phyloP scores from a whole-genome alignment of 257 asterid species.

The Ocimum tenuiflorum region DNA sequence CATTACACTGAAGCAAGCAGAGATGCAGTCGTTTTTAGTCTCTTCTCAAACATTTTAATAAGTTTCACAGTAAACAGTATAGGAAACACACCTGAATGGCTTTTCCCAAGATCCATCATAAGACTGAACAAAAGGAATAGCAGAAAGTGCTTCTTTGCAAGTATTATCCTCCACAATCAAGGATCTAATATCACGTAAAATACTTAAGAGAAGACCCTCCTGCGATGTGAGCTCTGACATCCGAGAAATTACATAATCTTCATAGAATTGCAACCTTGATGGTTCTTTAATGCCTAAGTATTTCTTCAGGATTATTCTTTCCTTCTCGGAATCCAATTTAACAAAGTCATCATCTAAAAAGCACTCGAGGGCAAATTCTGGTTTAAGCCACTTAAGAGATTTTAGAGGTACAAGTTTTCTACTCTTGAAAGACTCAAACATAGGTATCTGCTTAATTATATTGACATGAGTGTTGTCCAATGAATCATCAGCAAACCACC shows the following conservation, averaged over 20 bases:
- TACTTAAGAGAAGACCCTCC: conserved; percentile 49
- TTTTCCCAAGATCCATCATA: conserved; percentile 75
- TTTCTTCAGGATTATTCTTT: conserved; percentile 53
- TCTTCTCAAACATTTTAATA: conserved; percentile 9
- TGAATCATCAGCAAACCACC: conserved; percentile 71
- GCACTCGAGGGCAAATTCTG: conserved; percentile 56
- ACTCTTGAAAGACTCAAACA: conserved; percentile 86
- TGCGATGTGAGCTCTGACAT: conserved; percentile 50
- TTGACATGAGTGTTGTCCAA: conserved; percentile 46
- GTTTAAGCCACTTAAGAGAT: conserved; percentile 77
- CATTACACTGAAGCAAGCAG: conserved; percentile 10
- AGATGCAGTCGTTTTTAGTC: not conserved
- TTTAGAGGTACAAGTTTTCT: conserved; percentile 66
- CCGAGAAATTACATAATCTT: conserved; percentile 56
- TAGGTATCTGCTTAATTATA: conserved; percentile 69
- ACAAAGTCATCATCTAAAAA: conserved; percentile 74
- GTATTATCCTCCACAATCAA: conserved; percentile 63
- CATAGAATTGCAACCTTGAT: conserved; percentile 57
- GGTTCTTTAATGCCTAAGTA: conserved; percentile 68
- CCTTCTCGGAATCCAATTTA: conserved; percentile 75
- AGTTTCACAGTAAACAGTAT: not conserved
- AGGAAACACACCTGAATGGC: conserved; percentile 62
- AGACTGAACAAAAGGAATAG: conserved; percentile 63
- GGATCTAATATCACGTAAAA: conserved; percentile 49
- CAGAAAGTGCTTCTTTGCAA: conserved; percentile 53